Percentiles rank a stretch among this genome's conserved stretches.
phyloP scores from a whole-genome alignment of 176 grass and related monocot species.

The Oryza coarctata region DNA sequence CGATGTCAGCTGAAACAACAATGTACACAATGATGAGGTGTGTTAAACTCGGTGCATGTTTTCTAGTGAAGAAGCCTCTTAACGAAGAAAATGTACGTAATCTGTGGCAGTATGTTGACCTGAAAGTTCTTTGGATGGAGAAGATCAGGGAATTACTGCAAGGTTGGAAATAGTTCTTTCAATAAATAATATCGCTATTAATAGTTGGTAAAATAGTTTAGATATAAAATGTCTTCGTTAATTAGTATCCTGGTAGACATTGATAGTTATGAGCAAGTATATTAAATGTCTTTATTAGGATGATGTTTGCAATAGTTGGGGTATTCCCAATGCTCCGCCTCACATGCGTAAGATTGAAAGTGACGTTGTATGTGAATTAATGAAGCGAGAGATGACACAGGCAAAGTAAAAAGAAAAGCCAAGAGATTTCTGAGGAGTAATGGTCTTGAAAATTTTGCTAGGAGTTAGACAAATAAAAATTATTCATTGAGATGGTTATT shows the following conservation, averaged over 20 bases:
- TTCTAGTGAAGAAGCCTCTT: conserved; percentile 30
- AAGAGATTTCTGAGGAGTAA: neutral
- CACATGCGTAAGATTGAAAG: neutral
- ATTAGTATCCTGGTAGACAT: neutral
- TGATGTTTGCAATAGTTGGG: neutral
- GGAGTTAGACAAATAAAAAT: neutral
- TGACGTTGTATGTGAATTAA: neutral
- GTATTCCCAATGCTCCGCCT: neutral
- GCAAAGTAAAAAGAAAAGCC: neutral
- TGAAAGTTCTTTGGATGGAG: neutral
- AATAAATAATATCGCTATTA: neutral
- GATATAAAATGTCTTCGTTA: neutral
- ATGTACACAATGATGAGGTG: neutral
- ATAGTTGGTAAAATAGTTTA: neutral
- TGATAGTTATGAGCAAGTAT: neutral
- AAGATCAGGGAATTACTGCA: neutral
- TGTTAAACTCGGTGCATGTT: conserved; percentile 1
- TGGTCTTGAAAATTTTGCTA: neutral
- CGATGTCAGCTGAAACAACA: conserved; percentile 5
- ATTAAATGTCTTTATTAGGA: neutral
- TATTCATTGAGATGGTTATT: neutral
- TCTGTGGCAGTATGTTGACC: conserved; percentile 19
- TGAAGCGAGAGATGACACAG: neutral
- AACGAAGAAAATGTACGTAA: neutral
- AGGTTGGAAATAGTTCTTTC: neutral